A percentile compares a stretch with the other conserved stretches of the same genome.
Conservation (phyloP, 345 rosid genomes). For the Syzygium aromaticum region DNA sequence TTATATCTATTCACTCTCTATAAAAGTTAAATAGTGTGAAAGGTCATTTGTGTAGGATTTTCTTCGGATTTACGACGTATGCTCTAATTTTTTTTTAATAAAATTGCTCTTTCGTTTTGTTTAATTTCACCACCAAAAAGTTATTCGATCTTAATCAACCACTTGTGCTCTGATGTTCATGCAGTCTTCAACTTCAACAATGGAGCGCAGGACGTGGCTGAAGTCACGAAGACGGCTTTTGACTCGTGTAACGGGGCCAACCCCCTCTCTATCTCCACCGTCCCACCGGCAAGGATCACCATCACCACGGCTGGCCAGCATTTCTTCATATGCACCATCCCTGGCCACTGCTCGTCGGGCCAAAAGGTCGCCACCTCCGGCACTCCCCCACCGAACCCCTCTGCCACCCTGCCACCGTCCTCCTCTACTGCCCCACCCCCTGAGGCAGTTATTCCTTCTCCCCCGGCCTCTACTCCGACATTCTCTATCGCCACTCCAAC, state of each 20-base stretch:
- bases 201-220: slow-evolving; percentile 40
- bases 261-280: slow-evolving; percentile 5
- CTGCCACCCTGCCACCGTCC: not conserved
- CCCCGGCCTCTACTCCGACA: not conserved
- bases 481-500: not conserved
- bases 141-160: not conserved
- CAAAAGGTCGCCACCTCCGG: slow-evolving; percentile 21
- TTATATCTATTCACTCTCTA: too few species aligned
- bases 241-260: slow-evolving; percentile 19
- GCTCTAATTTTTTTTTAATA: not conserved
- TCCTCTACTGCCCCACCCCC: slow-evolving; percentile 2
- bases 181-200: slow-evolving; percentile 37
- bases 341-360: slow-evolving; percentile 31
- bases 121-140: not conserved
- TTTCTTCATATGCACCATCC: slow-evolving; percentile 27
- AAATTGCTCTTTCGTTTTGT: not conserved
- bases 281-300: slow-evolving; percentile 22
- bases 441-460: not conserved
- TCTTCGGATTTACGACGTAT: not conserved
- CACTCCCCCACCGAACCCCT: not conserved
- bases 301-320: slow-evolving; percentile 32
- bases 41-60: not conserved
- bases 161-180: not conserved
- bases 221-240: slow-evolving; percentile 23
- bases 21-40: fast-evolving